phyloP scores from a whole-genome alignment of 164 flowering plant genomes.

The Amborella trichopoda region DNA sequence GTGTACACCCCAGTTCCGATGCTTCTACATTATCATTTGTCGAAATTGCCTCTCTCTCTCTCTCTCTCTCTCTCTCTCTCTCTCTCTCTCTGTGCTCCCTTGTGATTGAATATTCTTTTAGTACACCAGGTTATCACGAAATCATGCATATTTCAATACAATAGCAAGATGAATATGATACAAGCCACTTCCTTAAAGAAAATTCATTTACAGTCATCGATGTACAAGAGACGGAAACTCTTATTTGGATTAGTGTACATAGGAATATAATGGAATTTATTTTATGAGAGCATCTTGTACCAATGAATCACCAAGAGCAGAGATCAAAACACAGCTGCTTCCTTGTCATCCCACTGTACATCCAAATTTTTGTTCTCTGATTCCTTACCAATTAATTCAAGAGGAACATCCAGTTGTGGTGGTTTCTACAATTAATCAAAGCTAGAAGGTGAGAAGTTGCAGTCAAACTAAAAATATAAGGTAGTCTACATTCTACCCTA shows the following conservation, averaged over 20 bases:
- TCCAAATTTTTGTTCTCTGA: conserved; percentile 37
- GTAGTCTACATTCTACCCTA: background rate
- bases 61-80: too few species aligned
- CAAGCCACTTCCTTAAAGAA: background rate
- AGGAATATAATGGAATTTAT: background rate
- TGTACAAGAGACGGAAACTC: background rate
- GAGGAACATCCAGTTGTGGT: conserved; percentile 69
- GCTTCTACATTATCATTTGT: too few species aligned
- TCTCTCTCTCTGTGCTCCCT: too few species aligned
- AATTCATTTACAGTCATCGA: background rate
- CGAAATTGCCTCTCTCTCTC: too few species aligned
- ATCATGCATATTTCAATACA: too few species aligned
- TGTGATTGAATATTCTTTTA: too few species aligned
- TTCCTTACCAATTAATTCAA: conserved; percentile 41
- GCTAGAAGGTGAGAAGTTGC: background rate
- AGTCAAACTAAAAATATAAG: background rate
- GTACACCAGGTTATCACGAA: too few species aligned
- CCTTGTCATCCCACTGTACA: conserved; percentile 63
- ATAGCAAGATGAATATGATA: background rate
- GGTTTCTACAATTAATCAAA: conserved; percentile 43
- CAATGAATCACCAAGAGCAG: conserved; percentile 31
- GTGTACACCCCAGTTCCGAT: too few species aligned
- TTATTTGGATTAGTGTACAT: background rate
- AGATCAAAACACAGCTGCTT: conserved; percentile 42
- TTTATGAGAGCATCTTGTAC: too few species aligned